Percentiles rank a stretch among this genome's conserved stretches.
Evolutionary conservation across 129 eudicot genomes (phyloP).

Genomic region (Tagetes erecta): DNA sequence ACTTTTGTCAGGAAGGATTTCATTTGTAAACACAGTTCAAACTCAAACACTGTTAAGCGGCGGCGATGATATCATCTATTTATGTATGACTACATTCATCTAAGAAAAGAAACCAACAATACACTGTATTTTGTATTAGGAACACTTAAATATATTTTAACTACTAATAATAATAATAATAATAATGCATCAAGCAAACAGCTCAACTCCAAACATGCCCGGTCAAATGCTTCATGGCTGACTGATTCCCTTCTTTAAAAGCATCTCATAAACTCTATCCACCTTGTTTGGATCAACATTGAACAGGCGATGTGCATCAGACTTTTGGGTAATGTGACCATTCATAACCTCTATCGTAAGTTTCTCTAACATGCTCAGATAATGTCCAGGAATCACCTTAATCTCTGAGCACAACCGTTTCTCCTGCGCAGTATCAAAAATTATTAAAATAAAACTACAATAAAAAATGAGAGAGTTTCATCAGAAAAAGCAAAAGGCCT

Average conservation of each 20-base stretch:
- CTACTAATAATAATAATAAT: too few species aligned
- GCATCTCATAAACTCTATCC: constrained; percentile 89
- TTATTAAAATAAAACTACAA: not conserved
- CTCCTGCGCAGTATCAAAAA: constrained; percentile 50
- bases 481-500: constrained; percentile 31
- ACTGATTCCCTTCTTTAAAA: constrained; percentile 68
- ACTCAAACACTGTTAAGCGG: too few species aligned
- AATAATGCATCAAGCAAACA: too few species aligned
- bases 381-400: constrained; percentile 79
- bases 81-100: too few species aligned
- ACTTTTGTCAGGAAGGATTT: too few species aligned
- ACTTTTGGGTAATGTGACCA: constrained; percentile 62
- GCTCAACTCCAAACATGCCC: too few species aligned
- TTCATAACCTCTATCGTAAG: constrained; percentile 71
- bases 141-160: too few species aligned
- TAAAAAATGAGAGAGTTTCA: not conserved
- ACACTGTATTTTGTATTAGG: too few species aligned
- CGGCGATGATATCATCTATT: too few species aligned
- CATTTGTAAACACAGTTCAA: too few species aligned
- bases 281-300: constrained; percentile 85
- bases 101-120: too few species aligned
- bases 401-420: constrained; percentile 78
- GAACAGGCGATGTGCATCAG: constrained; percentile 80
- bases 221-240: constrained; percentile 33
- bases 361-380: constrained; percentile 76